A percentile compares a stretch with the other conserved stretches of the same genome.
Evolutionary conservation across 2,329 filamentous ascomycete genomes (phyloP).

Genomic region (Arthrobotrys sphaeroides): DNA sequence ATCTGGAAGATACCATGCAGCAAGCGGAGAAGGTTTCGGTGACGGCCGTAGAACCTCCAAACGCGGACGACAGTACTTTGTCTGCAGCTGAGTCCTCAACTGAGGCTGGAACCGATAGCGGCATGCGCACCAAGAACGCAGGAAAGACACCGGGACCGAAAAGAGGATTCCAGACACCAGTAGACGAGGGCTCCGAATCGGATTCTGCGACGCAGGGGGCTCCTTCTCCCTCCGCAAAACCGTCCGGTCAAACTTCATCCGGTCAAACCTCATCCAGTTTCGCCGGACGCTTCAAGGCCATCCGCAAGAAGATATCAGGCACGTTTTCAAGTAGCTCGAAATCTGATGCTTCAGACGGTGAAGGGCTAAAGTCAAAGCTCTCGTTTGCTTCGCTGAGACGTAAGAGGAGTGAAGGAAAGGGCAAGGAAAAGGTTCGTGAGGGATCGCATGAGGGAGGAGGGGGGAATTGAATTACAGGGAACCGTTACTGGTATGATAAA

Average conservation of each 20-base stretch:
- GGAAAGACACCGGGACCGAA: conserved; percentile 28
- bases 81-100: not conserved
- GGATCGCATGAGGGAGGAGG: not conserved
- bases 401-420: not conserved
- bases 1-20: not conserved
- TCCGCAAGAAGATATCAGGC: not conserved
- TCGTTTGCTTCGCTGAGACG: not conserved
- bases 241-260: not conserved
- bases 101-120: not conserved
- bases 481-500: no score
- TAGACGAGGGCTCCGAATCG: not conserved
- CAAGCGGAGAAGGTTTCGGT: not conserved
- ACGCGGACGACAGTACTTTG: not conserved
- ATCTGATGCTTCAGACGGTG: not conserved
- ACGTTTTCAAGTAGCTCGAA: not conserved
- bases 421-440: not conserved
- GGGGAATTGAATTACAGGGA: not conserved
- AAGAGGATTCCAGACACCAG: not conserved
- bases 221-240: not conserved
- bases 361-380: not conserved
- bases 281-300: not conserved
- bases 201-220: no score
- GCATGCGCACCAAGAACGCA: conserved; percentile 26
- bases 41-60: not conserved
- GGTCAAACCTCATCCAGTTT: not conserved